A percentile compares a stretch with the other conserved stretches of the same genome.
Conservation (phyloP, 805 yeast genomes). For the Yamadazyma phyllophila region DNA sequence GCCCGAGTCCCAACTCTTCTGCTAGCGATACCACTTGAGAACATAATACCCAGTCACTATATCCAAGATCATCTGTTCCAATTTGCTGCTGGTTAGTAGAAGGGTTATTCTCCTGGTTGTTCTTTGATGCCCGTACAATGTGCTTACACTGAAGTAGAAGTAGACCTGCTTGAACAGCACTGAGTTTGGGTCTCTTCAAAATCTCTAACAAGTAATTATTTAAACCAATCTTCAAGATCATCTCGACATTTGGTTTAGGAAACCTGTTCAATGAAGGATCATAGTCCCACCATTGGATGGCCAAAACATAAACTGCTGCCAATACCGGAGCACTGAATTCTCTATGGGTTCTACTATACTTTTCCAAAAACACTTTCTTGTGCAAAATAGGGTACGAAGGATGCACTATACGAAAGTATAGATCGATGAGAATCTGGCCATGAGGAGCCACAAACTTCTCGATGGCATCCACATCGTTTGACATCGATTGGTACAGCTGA, state of each 20-base stretch:
- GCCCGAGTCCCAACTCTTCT: conserved; percentile 86
- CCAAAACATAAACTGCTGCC: conserved; percentile 86
- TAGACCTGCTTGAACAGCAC: conserved; percentile 89
- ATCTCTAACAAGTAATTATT: conserved; percentile 73
- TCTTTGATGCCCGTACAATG: conserved; percentile 22
- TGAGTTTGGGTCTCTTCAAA: conserved; percentile 80
- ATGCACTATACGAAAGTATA: conserved; percentile 82
- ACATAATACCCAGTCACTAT: conserved; percentile 79
- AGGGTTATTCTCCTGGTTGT: conserved; percentile 8
- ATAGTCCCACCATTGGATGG: conserved; percentile 93
- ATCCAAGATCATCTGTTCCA: conserved; percentile 32
- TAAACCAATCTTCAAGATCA: conserved; percentile 47
- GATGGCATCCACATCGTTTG: conserved; percentile 76
- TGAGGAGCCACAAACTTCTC: conserved; percentile 89
- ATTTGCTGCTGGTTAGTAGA: neutral
- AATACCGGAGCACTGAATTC: conserved; percentile 88
- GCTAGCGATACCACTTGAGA: conserved; percentile 85
- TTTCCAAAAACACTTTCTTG: conserved; percentile 86
- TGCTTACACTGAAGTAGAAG: conserved; percentile 66
- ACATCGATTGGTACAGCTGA: conserved; percentile 63
- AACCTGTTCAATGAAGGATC: conserved; percentile 72
- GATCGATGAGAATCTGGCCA: conserved; percentile 75
- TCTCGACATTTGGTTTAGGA: conserved; percentile 72
- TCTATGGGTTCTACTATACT: conserved; percentile 84
- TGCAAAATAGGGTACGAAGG: conserved; percentile 91